A percentile compares a stretch with the other conserved stretches of the same genome.
These are phyloP conservation scores for Sugiyamaella grinbergsii DNA, from an alignment of 1,139 yeast genomes.

Conservation along the genomic window DNA sequence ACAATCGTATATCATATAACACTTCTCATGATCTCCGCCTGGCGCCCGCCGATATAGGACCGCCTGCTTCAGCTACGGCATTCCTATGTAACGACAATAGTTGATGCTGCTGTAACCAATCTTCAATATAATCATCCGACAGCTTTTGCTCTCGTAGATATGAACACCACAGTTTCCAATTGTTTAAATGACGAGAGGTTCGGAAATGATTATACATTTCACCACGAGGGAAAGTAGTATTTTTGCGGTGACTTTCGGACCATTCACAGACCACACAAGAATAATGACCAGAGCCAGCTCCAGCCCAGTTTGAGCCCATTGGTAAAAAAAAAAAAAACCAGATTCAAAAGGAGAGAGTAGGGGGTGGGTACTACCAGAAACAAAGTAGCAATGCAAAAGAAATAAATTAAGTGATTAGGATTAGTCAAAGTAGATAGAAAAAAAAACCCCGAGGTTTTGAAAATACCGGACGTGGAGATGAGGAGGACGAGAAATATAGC, in stretches of 20 bases:
- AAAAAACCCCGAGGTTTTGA: too few relatives aligned
- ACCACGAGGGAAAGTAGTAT: slow-evolving; percentile 15
- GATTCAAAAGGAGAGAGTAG: too few relatives aligned
- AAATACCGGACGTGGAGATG: too few relatives aligned
- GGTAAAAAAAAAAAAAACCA: not conserved
- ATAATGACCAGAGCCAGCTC: slow-evolving; percentile 11
- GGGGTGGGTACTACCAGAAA: too few relatives aligned
- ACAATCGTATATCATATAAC: too few relatives aligned
- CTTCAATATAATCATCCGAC: slow-evolving; percentile 37
- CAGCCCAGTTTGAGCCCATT: slow-evolving; percentile 18
- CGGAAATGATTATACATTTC: slow-evolving; percentile 35
- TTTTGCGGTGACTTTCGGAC: slow-evolving; percentile 33
- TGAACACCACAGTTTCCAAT: slow-evolving; percentile 36
- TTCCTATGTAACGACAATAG: slow-evolving; percentile 31
- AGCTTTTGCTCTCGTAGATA: slow-evolving; percentile 36
- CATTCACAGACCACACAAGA: slow-evolving; percentile 35
- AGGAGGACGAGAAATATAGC: too few relatives aligned
- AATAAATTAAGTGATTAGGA: too few relatives aligned
- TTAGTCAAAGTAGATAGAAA: too few relatives aligned
- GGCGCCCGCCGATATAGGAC: slow-evolving; percentile 9
- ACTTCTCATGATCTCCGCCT: not conserved
- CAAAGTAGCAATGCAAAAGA: too few relatives aligned
- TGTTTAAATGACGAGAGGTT: slow-evolving; percentile 32
- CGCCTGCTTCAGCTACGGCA: slow-evolving; percentile 30
- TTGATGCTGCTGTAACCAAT: slow-evolving; percentile 38